Conservation (phyloP, 371 early-diverging fungal genomes). For the Mortierella sp. region DNA sequence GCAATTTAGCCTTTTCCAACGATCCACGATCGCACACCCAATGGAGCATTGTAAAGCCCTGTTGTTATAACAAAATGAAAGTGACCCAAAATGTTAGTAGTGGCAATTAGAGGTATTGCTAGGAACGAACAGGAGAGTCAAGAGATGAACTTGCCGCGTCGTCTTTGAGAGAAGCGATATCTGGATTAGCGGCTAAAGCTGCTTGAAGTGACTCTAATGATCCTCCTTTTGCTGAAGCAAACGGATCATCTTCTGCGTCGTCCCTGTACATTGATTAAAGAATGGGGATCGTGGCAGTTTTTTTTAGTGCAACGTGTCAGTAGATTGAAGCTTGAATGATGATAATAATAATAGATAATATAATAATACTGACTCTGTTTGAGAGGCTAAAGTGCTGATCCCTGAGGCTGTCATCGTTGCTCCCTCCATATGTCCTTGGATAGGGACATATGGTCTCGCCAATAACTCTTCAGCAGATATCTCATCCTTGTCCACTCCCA, state of each 20-base stretch:
- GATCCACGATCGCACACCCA: conserved; percentile 54
- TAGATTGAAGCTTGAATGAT: not conserved
- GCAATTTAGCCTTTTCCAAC: conserved; percentile 37
- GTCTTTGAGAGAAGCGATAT: conserved; percentile 24
- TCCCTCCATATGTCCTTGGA: conserved; percentile 13
- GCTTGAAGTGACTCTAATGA: conserved; percentile 18
- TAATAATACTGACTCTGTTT: conserved; percentile 21
- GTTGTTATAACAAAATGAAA: not conserved
- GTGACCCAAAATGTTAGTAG: not conserved
- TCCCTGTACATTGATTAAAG: not conserved
- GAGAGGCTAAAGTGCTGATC: conserved; percentile 37
- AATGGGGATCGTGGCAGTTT: not conserved
- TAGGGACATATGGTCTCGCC: conserved; percentile 47
- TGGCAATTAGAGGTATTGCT: not conserved
- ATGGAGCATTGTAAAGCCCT: conserved; percentile 52
- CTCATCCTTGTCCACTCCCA: conserved; percentile 49
- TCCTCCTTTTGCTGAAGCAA: conserved; percentile 33
- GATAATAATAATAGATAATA: not conserved
- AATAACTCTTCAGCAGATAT: conserved; percentile 50
- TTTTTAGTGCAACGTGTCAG: not conserved
- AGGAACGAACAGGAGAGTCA: not conserved
- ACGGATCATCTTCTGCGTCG: conserved; percentile 23
- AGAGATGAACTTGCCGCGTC: conserved; percentile 23
- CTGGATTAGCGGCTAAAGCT: conserved; percentile 23
- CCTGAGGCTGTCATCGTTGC: conserved; percentile 41